phyloP scores from a whole-genome alignment of 2,329 filamentous ascomycete species.

The Calonectria montana region DNA sequence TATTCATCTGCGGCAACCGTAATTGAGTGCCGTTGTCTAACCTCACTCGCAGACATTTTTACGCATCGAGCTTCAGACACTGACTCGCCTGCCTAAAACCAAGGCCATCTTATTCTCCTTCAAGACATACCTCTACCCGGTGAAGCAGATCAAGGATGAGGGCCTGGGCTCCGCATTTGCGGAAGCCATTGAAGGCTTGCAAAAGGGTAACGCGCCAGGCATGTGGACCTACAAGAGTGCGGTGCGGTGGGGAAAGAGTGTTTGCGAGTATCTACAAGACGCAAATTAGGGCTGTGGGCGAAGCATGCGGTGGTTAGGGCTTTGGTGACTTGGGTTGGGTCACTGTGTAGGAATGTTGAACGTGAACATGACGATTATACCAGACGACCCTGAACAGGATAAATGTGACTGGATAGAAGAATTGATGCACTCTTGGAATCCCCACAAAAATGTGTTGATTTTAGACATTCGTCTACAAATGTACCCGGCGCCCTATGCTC shows the following conservation, averaged over 20 bases:
- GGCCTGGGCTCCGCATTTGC: slow-evolving; percentile 59
- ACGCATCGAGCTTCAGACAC: slow-evolving; percentile 63
- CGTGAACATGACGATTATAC: not conserved
- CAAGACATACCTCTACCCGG: slow-evolving; percentile 65
- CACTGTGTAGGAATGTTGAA: not conserved
- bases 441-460: not conserved
- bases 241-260: slow-evolving; percentile 58
- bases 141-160: slow-evolving; percentile 61
- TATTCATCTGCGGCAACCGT: not conserved
- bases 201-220: slow-evolving; percentile 61
- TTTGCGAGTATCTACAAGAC: slow-evolving; percentile 59
- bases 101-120: slow-evolving; percentile 64
- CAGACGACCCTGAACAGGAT: not conserved
- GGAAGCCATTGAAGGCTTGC: slow-evolving; percentile 64
- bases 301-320: not conserved
- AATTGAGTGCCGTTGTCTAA: not conserved
- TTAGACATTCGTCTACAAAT: not conserved
- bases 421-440: not conserved
- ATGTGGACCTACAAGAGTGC: slow-evolving; percentile 67
- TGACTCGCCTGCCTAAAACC: slow-evolving; percentile 61
- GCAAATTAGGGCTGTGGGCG: slow-evolving; percentile 12
- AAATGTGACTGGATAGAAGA: not conserved
- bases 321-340: not conserved
- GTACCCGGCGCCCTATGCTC: not conserved
- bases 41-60: slow-evolving; percentile 46